Conservation (phyloP, 139 green algal genomes). For the Tetratostichococcus sp. region DNA sequence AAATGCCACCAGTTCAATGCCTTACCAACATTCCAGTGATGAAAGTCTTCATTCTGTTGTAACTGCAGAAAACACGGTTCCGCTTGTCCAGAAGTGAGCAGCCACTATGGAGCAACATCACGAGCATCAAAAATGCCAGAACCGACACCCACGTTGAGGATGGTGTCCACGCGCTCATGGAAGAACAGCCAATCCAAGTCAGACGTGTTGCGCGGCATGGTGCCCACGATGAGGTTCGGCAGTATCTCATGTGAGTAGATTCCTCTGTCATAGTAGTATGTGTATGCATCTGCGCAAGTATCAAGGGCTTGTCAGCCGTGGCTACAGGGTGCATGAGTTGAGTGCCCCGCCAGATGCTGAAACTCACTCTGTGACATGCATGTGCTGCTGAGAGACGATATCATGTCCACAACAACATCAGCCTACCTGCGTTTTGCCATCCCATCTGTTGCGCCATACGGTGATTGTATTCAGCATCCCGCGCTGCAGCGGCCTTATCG, state of each 20-base stretch:
- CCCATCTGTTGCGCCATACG: constrained; percentile 43
- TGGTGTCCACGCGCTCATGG: constrained; percentile 13
- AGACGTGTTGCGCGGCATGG: constrained; percentile 43
- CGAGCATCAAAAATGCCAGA: not conserved
- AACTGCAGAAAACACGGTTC: constrained; percentile 30
- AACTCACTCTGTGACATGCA: not conserved
- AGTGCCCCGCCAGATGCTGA: not conserved
- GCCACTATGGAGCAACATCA: not conserved
- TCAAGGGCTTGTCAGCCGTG: not conserved
- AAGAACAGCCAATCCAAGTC: constrained; percentile 47
- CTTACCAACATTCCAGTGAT: constrained; percentile 71
- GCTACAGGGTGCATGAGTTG: not conserved
- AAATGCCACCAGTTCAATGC: too few relatives aligned
- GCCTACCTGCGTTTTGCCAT: constrained; percentile 25
- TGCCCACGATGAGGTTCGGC: constrained; percentile 48
- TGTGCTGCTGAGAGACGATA: not conserved
- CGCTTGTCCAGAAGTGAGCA: not conserved
- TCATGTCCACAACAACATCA: too few relatives aligned
- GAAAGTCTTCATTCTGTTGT: constrained; percentile 62
- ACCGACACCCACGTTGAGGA: constrained; percentile 21
- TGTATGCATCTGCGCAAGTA: constrained; percentile 25
- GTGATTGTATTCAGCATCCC: constrained; percentile 16
- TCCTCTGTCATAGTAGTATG: constrained; percentile 55
- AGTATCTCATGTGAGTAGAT: constrained; percentile 72
- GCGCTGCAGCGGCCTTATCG: too few relatives aligned